Evolutionary conservation across 495 filamentous ascomycete genomes (phyloP).

Genomic region (Penicillium longicatenatum): DNA sequence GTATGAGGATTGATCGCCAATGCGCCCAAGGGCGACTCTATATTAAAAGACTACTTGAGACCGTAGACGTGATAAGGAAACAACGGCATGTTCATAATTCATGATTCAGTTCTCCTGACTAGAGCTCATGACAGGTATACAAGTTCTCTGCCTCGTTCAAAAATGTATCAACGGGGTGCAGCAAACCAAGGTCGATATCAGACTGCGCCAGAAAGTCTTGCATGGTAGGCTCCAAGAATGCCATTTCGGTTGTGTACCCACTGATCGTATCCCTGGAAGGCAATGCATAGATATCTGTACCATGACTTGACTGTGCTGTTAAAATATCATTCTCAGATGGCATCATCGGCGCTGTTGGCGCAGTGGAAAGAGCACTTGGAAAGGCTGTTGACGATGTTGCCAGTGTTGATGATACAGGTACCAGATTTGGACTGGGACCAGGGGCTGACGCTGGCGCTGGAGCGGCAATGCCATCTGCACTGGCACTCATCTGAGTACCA

Average conservation of each 20-base stretch:
- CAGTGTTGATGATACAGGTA: not conserved
- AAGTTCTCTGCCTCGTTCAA: conserved; percentile 42
- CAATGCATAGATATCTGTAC: conserved; percentile 14
- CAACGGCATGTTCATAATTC: too few relatives aligned
- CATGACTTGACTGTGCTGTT: not conserved
- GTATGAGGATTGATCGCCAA: too few relatives aligned
- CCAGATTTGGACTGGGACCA: not conserved
- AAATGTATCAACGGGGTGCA: conserved; percentile 46
- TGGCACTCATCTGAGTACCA: not conserved
- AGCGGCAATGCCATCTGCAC: not conserved
- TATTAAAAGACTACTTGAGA: too few relatives aligned
- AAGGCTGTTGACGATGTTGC: conserved; percentile 4
- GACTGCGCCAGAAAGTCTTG: conserved; percentile 49
- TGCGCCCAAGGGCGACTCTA: too few relatives aligned
- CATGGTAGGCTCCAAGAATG: conserved; percentile 49
- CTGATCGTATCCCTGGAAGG: conserved; percentile 17
- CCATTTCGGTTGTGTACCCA: conserved; percentile 48
- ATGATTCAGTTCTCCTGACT: not conserved
- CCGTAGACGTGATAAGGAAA: too few relatives aligned
- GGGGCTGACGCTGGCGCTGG: not conserved
- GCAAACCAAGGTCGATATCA: conserved; percentile 42
- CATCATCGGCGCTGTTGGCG: not conserved
- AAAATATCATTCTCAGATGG: conserved; percentile 10
- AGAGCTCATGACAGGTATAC: conserved; percentile 40
- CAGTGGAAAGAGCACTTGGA: conserved; percentile 1